Base-by-base conservation (phyloP, 192 early-diverging fungal genomes). In the Umbelopsis sp. region DNA sequence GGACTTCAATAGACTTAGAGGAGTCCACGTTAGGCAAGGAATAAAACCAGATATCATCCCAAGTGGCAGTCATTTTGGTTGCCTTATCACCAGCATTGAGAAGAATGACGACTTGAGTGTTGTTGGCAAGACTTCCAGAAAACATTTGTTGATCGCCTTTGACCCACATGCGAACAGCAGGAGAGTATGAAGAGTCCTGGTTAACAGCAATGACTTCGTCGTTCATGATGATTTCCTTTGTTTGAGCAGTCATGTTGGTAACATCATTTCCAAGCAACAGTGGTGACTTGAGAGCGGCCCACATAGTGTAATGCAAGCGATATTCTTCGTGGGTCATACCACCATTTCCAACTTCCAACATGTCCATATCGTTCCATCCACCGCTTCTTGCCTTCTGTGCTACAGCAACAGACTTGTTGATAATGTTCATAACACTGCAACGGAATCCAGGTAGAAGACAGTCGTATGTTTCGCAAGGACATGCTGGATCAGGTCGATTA, bases 201-300 rank as follows among this genome's bases (percentile, higher is more conserved):
- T 88, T 87, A 66, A 90, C 71, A 2, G 78, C 83, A 54, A 90
- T 87, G 25, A 89, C 78, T 34, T 89, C 84, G 11, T 45, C 22
- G 72, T 89, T 83, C n/a, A 54, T 68, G 0, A 89, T 20, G 45
- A 85, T 83, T 26, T 66, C 56, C 32, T 74, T 44, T 20, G 71
- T 68, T 2, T 79, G 68, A 0, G 1, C 0, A 7, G 67, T 66
- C 52, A 82, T 32, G 34, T 75, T 74, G 50, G 69, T 75, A 22
- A 88, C 76, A 70, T 86, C 80, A 65, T 82, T 85, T 44, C 87
- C 87, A 26, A 90, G 79, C 54, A 90, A 78, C 43, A 90, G 66
- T 0, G 89, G 89, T 16, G 81, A 73, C 56, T 86, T 87, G 69
- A 88, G 79, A 12, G 83, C 82, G 14, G 82, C 69, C 89, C 89